Evolutionary conservation across 2,329 filamentous ascomycete species (phyloP).

Genomic region (Thielaviopsis populi): DNA sequence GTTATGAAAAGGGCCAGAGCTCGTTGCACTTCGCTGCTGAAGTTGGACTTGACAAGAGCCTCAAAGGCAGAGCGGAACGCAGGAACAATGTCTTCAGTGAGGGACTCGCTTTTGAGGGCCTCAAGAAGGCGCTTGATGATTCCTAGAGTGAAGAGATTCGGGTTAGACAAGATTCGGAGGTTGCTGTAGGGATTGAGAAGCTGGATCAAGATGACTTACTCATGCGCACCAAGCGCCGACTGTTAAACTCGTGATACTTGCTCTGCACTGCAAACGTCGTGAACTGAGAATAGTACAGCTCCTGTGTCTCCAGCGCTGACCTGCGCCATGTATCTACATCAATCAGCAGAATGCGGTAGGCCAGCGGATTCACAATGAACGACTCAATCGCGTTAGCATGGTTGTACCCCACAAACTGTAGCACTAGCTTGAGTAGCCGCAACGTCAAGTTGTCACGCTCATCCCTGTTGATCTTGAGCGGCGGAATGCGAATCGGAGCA

Average conservation of each 20-base stretch:
- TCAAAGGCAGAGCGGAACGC: conserved; percentile 69
- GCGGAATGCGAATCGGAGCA: background rate
- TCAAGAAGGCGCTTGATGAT: conserved; percentile 84
- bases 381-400: conserved; percentile 67
- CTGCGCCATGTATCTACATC: conserved; percentile 89
- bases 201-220: conserved; percentile 39
- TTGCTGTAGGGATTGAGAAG: background rate
- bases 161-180: background rate
- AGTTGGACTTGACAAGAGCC: conserved; percentile 62
- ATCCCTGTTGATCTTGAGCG: conserved; percentile 32
- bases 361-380: conserved; percentile 88
- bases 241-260: conserved; percentile 85
- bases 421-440: conserved; percentile 57
- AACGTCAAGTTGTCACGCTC: conserved; percentile 42
- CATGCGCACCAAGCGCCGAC: conserved; percentile 74
- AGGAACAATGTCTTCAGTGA: conserved; percentile 55
- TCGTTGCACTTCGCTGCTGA: conserved; percentile 71
- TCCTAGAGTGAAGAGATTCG: conserved; percentile 32
- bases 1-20: conserved; percentile 85
- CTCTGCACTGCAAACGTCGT: conserved; percentile 75
- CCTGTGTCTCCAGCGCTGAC: conserved; percentile 60
- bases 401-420: conserved; percentile 82
- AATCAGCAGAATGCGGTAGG: conserved; percentile 80
- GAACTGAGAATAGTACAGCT: conserved; percentile 88
- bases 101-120: conserved; percentile 70